Base-by-base conservation (phyloP, 768 basidiomycete species). In the Fistulinella prunicolor region DNA sequence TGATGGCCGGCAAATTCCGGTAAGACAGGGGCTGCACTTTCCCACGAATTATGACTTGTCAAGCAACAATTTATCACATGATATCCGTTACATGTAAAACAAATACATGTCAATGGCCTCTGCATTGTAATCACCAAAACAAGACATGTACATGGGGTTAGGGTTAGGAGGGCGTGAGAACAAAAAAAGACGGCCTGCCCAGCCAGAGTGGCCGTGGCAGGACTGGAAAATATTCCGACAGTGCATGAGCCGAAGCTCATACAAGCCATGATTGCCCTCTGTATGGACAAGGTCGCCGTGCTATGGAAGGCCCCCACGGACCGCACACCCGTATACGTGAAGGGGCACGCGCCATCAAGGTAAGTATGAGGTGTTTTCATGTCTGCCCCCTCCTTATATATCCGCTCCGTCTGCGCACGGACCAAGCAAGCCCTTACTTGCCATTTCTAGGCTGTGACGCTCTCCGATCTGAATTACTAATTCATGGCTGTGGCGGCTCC, bases 171-270 rank as follows among this genome's bases (percentile, higher is more conserved):
- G 6, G 9, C 13, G 13, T 8, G 17, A 17, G 35, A 36, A 19
- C 57, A 56, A 69, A 67, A 73, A 75, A 72, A 73, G 65, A 62
- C 40, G 68, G 75, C 76, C 76, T 67, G 64, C 74, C 70, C 72
- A 76, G 76, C 76, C 76, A 78, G 78, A 79, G 77, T 78, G 81
- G 79, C 79, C 75, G 61, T 72, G 74, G 76, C 71, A 71, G 77
- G 78, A 81, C 80, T 67, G 80, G 80, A 73, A 83, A 83, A 83
- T 82, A 83, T 83, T 82, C 54, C 73, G 81, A 82, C 80, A 74
- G 75, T 83, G 81, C 82, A 82, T 81, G 76, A 74, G 72, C 80
- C 78, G 70, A 77, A 78, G 77, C 76, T 64, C 79, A 83, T 76
- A 82, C 80, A 82, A 82, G 64, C 76, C 74, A 61, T 59, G 60